These are phyloP conservation scores for Aspergillus transmontanensis DNA, from an alignment of 2,329 filamentous ascomycete genomes.

Conservation along the genomic window DNA sequence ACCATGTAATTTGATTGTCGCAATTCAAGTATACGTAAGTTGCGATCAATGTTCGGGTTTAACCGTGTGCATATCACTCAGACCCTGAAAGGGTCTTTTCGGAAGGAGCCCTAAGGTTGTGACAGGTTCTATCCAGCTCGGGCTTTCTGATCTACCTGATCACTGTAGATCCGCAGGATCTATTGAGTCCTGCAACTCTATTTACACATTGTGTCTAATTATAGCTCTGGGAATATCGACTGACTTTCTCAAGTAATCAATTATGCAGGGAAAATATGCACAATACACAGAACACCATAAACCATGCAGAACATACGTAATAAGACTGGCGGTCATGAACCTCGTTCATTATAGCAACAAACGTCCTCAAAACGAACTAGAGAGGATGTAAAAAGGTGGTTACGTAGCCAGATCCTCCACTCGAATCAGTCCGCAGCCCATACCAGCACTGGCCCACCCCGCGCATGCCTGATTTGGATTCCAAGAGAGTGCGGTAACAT, in stretches of 20 bases:
- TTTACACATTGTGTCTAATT: neutral
- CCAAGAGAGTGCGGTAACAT: slow-evolving; percentile 66
- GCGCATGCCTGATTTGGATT: slow-evolving; percentile 68
- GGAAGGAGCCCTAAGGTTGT: neutral
- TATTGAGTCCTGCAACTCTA: neutral
- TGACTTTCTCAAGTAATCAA: neutral
- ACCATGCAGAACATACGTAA: slow-evolving; percentile 1
- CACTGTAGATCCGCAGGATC: neutral
- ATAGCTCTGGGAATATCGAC: neutral
- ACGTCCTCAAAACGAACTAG: too few species aligned
- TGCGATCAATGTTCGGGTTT: neutral
- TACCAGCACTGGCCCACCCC: slow-evolving; percentile 67
- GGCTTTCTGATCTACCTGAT: neutral
- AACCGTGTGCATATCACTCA: neutral
- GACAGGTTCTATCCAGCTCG: neutral
- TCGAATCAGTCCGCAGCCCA: slow-evolving; percentile 68
- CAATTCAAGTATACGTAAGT: neutral
- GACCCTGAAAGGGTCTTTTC: neutral
- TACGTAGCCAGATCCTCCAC: slow-evolving; percentile 63
- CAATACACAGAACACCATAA: neutral
- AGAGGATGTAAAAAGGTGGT: neutral
- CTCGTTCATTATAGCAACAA: neutral
- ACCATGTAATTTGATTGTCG: neutral
- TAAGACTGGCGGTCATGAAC: neutral
- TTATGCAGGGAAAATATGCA: neutral